Evolutionary conservation across 2,329 filamentous ascomycete genomes (phyloP).

Genomic region (Aureobasidium sp.): DNA sequence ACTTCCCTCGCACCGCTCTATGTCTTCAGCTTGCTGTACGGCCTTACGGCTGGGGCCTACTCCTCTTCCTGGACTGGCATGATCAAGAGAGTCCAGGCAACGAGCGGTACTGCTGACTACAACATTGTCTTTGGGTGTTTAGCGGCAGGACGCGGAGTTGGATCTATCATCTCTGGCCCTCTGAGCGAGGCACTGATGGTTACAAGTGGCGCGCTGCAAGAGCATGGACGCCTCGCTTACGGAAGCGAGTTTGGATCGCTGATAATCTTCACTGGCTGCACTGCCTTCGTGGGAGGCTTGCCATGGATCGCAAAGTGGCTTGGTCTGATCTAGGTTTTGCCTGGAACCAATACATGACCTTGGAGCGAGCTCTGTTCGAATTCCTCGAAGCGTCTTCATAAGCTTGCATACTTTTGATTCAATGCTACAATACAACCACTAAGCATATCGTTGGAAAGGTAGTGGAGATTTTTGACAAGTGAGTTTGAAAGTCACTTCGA

Average conservation of each 20-base stretch:
- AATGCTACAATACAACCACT: too few species aligned
- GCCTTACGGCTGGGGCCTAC: slow-evolving; percentile 45
- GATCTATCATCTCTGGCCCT: slow-evolving; percentile 57
- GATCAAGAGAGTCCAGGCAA: slow-evolving; percentile 32
- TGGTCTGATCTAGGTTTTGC: slow-evolving; percentile 25
- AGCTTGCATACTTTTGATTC: too few species aligned
- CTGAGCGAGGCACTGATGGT: slow-evolving; percentile 53
- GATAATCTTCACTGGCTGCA: slow-evolving; percentile 48
- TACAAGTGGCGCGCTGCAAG: too few species aligned
- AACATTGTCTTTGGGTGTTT: slow-evolving; percentile 53
- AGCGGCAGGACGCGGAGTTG: slow-evolving; percentile 57
- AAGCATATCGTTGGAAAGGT: too few species aligned
- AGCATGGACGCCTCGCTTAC: slow-evolving; percentile 44
- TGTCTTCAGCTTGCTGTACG: slow-evolving; percentile 48
- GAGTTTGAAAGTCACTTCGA: too few species aligned
- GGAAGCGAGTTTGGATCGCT: slow-evolving; percentile 48
- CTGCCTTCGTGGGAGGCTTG: slow-evolving; percentile 36
- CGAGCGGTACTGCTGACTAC: too few species aligned
- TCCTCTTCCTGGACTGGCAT: slow-evolving; percentile 39
- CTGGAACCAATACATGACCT: too few species aligned
- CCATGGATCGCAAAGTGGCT: slow-evolving; percentile 28
- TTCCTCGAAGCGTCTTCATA: too few species aligned
- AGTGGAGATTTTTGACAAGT: too few species aligned
- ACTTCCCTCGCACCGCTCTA: slow-evolving; percentile 46
- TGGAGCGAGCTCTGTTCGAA: too few species aligned